phyloP scores from a whole-genome alignment of 1,284 basidiomycete genomes.

The Sporisorium reilianum region DNA sequence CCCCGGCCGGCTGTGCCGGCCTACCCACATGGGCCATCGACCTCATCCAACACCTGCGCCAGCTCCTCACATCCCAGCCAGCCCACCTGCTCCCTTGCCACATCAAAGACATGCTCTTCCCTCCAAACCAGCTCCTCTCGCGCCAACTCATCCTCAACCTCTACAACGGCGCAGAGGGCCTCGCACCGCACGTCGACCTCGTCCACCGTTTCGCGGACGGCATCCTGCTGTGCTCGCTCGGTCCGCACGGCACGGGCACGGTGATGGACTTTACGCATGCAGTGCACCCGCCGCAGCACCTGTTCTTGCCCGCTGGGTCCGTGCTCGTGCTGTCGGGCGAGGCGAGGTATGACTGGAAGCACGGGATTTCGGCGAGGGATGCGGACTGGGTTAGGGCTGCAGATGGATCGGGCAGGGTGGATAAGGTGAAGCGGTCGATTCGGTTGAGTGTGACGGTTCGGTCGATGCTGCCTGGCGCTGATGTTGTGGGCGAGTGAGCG shows the following conservation, averaged over 20 bases:
- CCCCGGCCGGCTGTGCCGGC: conserved; percentile 13
- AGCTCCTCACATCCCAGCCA: conserved; percentile 2
- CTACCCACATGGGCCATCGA: conserved; percentile 38
- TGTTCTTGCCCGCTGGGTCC: conserved; percentile 70
- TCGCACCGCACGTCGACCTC: conserved; percentile 71
- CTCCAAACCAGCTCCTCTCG: conserved; percentile 43
- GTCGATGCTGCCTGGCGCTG: conserved; percentile 53
- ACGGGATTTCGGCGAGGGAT: conserved; percentile 69
- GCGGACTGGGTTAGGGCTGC: conserved; percentile 27
- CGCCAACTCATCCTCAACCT: conserved; percentile 71
- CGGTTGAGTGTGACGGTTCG: conserved; percentile 58
- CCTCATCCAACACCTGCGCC: conserved; percentile 22
- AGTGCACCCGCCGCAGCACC: neutral
- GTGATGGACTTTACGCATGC: conserved; percentile 55
- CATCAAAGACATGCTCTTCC: conserved; percentile 29
- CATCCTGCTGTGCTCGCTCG: conserved; percentile 57
- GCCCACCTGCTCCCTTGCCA: neutral
- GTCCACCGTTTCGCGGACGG: conserved; percentile 70
- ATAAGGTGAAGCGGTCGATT: conserved; percentile 22
- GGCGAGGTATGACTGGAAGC: conserved; percentile 71
- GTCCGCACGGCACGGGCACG: conserved; percentile 36
- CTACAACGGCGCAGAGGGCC: conserved; percentile 71
- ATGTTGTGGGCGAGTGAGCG: conserved; percentile 39
- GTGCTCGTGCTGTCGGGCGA: conserved; percentile 70
- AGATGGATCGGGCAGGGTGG: neutral